Base-by-base conservation (phyloP, 176 grass and related monocot species). In the Bromus sterilis region DNA sequence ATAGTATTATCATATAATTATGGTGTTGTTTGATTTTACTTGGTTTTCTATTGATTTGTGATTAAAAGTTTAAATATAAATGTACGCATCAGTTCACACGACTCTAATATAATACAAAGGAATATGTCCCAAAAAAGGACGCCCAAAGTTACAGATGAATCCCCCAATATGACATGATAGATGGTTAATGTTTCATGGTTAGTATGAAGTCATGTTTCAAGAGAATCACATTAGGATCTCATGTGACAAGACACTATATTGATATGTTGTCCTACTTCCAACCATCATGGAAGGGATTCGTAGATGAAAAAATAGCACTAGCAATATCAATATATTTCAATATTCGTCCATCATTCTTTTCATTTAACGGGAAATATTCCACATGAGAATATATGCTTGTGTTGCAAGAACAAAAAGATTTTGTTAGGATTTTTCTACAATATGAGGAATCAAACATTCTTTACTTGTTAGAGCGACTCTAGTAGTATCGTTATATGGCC, bases 381-480 rank as follows among this genome's bases (percentile, higher is more conserved):
- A 41, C 46, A 56, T 16, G 15, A 55, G 82, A 59, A 75, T 83
- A 66, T 83, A 66, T 83, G 59, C 71, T 18, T 20, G 46, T 49
- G 46, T 18, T 0, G 15, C 46, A 49, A 49, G 46, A 49, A 6
- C n/a, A n/a, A n/a, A n/a, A n/a, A n/a, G n/a, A n/a, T n/a, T n/a
- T n/a, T n/a, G n/a, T n/a, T n/a, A n/a, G n/a, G n/a, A n/a, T n/a
- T n/a, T n/a, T n/a, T n/a, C n/a, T n/a, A n/a, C n/a, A n/a, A n/a
- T n/a, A n/a, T n/a, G n/a, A n/a, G n/a, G n/a, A n/a, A n/a, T n/a
- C n/a, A n/a, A n/a, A n/a, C n/a, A n/a, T n/a, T n/a, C n/a, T n/a
- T n/a, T n/a, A n/a, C n/a, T n/a, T n/a, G n/a, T n/a, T n/a, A n/a
- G n/a, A n/a, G n/a, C n/a, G n/a, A n/a, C n/a, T n/a, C n/a, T n/a